Conservation (phyloP, 2,329 filamentous ascomycete genomes). For the Pseudocercospora crystallina region DNA sequence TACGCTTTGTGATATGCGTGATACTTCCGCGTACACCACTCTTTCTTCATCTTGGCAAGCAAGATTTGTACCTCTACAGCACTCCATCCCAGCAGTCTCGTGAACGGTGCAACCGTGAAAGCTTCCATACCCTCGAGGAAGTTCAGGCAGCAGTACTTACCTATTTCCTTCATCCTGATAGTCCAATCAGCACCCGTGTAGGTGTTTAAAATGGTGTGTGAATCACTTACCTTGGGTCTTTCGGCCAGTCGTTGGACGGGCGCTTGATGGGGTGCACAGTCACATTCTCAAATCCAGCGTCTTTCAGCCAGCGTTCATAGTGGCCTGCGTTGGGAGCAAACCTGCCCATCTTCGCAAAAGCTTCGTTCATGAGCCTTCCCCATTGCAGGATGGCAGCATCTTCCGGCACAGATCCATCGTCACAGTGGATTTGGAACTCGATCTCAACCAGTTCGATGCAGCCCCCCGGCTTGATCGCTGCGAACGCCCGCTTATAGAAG, state of each 20-base stretch:
- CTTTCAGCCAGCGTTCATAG: conserved; percentile 13
- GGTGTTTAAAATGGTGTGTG: too few relatives aligned
- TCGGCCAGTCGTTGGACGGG: conserved; percentile 25
- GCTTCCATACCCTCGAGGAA: conserved; percentile 44
- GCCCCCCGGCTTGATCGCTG: conserved; percentile 41
- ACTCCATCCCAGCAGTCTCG: conserved; percentile 45
- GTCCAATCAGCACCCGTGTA: too few relatives aligned
- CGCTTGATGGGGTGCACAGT: conserved; percentile 19
- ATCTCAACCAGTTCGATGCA: conserved; percentile 47
- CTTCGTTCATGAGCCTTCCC: conserved; percentile 19
- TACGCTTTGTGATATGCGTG: conserved; percentile 24
- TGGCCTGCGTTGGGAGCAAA: conserved; percentile 7
- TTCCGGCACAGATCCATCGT: conserved; percentile 41
- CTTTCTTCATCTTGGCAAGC: conserved; percentile 43
- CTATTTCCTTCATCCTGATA: too few relatives aligned
- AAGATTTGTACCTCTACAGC: conserved; percentile 47
- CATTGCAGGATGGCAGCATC: conserved; percentile 25
- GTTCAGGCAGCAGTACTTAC: conserved; percentile 26
- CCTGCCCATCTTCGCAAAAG: conserved; percentile 7
- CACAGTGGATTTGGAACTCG: conserved; percentile 39
- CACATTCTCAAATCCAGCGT: conserved; percentile 25
- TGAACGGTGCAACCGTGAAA: conserved; percentile 45
- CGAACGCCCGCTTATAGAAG: conserved; percentile 32
- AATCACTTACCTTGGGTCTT: conserved; percentile 21
- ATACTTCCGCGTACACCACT: conserved; percentile 30